These are phyloP conservation scores for Cyanodermella asteris DNA, from an alignment of 2,329 filamentous ascomycete species.

Conservation along the genomic window DNA sequence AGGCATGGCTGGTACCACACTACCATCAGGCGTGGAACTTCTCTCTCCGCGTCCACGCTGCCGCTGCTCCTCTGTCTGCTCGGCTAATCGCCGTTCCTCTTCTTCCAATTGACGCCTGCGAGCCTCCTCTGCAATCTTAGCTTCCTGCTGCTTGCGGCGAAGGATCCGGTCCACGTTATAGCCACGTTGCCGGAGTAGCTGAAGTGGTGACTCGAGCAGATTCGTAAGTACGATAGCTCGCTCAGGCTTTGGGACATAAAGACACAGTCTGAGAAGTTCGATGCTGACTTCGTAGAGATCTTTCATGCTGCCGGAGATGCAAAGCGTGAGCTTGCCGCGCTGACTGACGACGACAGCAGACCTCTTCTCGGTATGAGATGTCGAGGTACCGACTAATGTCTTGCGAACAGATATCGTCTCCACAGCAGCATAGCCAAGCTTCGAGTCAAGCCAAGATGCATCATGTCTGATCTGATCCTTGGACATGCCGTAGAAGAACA, in stretches of 20 bases:
- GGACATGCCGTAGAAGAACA: slow-evolving; percentile 73
- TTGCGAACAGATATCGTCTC: slow-evolving; percentile 56
- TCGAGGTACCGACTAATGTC: slow-evolving; percentile 47
- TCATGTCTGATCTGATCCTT: slow-evolving; percentile 67
- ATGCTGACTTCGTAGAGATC: slow-evolving; percentile 88
- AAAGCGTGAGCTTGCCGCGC: slow-evolving; percentile 31
- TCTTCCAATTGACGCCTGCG: slow-evolving; percentile 51
- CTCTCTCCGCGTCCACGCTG: slow-evolving; percentile 29
- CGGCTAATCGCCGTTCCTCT: slow-evolving; percentile 47
- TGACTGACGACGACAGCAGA: slow-evolving; percentile 46
- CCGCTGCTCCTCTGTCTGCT: slow-evolving; percentile 38
- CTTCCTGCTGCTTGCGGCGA: slow-evolving; percentile 67
- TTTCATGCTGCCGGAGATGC: slow-evolving; percentile 53
- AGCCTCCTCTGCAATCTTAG: slow-evolving; percentile 65
- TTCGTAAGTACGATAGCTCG: slow-evolving; percentile 82
- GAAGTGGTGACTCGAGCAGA: slow-evolving; percentile 64
- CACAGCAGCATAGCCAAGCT: slow-evolving; percentile 57
- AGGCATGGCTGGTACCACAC: slow-evolving; percentile 34
- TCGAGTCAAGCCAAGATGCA: slow-evolving; percentile 72
- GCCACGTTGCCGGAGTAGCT: slow-evolving; percentile 62
- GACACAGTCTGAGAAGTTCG: slow-evolving; percentile 58
- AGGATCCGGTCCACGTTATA: slow-evolving; percentile 96
- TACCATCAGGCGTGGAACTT: too few species aligned
- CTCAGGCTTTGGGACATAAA: slow-evolving; percentile 67
- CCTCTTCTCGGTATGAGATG: slow-evolving; percentile 51